phyloP scores from a whole-genome alignment of 306 rosid genomes.

The Trifolium fragiferum region DNA sequence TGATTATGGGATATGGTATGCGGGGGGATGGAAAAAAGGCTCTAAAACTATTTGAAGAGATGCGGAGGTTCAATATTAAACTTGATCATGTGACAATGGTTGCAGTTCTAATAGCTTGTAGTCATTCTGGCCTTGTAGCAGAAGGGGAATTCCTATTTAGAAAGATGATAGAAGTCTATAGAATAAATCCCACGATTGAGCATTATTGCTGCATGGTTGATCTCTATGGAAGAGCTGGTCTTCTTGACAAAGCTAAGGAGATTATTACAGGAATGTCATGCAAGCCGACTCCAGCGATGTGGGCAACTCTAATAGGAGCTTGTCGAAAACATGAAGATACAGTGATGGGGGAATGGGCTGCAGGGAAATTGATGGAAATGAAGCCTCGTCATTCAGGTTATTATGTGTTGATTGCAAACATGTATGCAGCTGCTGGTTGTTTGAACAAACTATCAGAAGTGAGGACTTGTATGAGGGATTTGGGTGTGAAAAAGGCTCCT shows the following conservation, averaged over 20 bases:
- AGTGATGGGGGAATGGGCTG: constrained; percentile 86
- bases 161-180: constrained; percentile 59
- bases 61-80: constrained; percentile 58
- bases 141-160: constrained; percentile 63
- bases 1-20: constrained; percentile 85
- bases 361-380: constrained; percentile 78
- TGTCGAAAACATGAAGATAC: constrained; percentile 74
- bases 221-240: constrained; percentile 90
- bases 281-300: constrained; percentile 87
- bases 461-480: constrained; percentile 82
- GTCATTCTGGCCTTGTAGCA: constrained; percentile 79
- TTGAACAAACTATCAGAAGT: constrained; percentile 72
- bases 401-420: constrained; percentile 84
- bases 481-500: constrained; percentile 78
- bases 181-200: constrained; percentile 67
- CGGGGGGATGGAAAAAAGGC: constrained; percentile 79
- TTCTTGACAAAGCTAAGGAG: constrained; percentile 65
- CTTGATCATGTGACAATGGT: constrained; percentile 89
- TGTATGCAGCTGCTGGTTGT: constrained; percentile 87
- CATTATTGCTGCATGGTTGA: constrained; percentile 86
- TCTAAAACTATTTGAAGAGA: constrained; percentile 75
- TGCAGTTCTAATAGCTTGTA: constrained; percentile 81
- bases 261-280: constrained; percentile 73
- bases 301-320: constrained; percentile 89
- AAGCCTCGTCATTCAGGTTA: constrained; percentile 76